Evolutionary conservation across 2,329 filamentous ascomycete genomes (phyloP).

Genomic region (Scedosporium minutisporum): DNA sequence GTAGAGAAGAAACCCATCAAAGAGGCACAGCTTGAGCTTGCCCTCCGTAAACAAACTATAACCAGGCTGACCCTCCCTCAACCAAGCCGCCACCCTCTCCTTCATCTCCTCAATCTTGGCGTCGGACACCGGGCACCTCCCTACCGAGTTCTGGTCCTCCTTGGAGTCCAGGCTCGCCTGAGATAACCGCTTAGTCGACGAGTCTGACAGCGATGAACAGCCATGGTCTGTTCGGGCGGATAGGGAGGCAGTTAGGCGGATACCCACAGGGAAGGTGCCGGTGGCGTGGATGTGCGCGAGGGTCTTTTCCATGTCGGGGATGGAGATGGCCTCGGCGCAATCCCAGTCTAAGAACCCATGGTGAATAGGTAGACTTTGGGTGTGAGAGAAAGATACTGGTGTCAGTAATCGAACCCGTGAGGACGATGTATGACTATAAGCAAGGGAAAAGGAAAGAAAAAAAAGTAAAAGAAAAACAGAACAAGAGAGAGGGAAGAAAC

Average conservation of each 20-base stretch:
- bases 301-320: slow-evolving; percentile 56
- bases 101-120: slow-evolving; percentile 35
- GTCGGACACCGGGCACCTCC: slow-evolving; percentile 41
- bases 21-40: slow-evolving; percentile 51
- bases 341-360: slow-evolving; percentile 80
- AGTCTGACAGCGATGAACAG: slow-evolving; percentile 7
- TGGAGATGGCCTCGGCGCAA: slow-evolving; percentile 67
- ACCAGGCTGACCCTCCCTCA: slow-evolving; percentile 32
- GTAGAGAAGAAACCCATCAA: slow-evolving; percentile 87
- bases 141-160: slow-evolving; percentile 53
- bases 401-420: neutral
- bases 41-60: slow-evolving; percentile 21
- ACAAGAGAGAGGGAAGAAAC: neutral
- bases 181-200: slow-evolving; percentile 5
- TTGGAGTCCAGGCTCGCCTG: slow-evolving; percentile 43
- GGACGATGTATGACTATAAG: neutral
- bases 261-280: slow-evolving; percentile 54
- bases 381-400: neutral
- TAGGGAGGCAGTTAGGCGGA: slow-evolving; percentile 7
- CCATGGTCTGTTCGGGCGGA: slow-evolving; percentile 19
- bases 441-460: neutral
- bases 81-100: slow-evolving; percentile 36
- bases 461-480: neutral
- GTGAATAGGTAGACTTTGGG: slow-evolving; percentile 9
- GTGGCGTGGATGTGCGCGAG: slow-evolving; percentile 61